Base-by-base conservation (phyloP, 768 basidiomycete species). In the Suillus paluster region DNA sequence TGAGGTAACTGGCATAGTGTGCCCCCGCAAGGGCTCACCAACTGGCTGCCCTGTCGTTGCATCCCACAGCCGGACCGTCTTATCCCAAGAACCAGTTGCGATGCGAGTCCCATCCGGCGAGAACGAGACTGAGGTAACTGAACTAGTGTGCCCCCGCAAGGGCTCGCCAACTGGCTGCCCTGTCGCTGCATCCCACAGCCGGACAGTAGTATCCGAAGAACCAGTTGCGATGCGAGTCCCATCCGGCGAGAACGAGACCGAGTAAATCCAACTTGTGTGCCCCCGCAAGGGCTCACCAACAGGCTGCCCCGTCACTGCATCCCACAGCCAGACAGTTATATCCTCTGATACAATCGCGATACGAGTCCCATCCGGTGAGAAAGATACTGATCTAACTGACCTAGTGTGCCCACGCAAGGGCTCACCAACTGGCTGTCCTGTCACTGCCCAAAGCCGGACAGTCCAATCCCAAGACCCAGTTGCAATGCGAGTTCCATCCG, bases 31-130 rank as follows among this genome's bases (percentile, higher is more conserved):
- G n/a, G 63, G 30, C 30, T 30, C 41, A 25, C 30, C 34, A 2
- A 50, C 14, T 55, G 21, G 15, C 3, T 54, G 27, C 12, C 58
- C 57, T 2, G 48, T 70, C 12, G 52, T 36, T 10, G 58, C 62
- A 64, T 71, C 61, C 72, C 72, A 73, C 19, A 67, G 14, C 4
- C 30, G 25, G 14, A 72, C 49, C 3, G 63, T 67, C 0, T 41
- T 57, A 54, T 71, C 69, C 0, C 25, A 1, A 10, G 70, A 70
- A 10, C 67, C 66, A 23, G 69, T 66, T 5, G 58, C 65, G 44
- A 73, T 50, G 14, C 33, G 27, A 17, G n/a, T 62, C 9, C 68
- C 68, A 27, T 65, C 34, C 23, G 27, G 21, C 34, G 38, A 54
- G 48, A 65, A 66, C 11, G 66, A 38, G 14, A 63, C 33, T 14